A percentile compares a stretch with the other conserved stretches of the same genome.
These are phyloP conservation scores for Puccinellia tenuiflora DNA, from an alignment of 176 grass and related monocot genomes.

Conservation along the genomic window DNA sequence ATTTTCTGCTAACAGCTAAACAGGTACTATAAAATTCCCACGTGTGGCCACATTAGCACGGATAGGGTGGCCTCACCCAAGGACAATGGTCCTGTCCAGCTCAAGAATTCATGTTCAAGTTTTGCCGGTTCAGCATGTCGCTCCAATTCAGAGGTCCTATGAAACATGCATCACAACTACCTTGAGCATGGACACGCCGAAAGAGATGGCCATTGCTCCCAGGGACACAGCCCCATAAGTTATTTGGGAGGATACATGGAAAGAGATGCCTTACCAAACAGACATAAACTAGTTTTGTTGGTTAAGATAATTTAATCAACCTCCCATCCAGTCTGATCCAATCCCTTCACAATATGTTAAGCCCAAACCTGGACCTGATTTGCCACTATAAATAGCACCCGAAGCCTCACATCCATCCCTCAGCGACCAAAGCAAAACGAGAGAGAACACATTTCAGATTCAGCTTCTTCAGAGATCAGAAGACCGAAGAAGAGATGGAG, in stretches of 20 bases:
- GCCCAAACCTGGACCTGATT: background rate
- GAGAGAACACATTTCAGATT: background rate
- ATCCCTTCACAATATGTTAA: background rate
- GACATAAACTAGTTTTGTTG: background rate
- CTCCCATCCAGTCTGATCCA: background rate
- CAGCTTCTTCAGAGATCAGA: background rate
- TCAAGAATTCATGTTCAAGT: background rate
- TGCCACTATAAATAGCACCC: slow-evolving; percentile 21
- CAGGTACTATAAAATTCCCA: background rate
- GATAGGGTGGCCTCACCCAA: background rate
- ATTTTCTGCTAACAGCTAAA: too few species aligned
- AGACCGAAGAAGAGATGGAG: slow-evolving; percentile 52
- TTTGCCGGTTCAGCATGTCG: background rate
- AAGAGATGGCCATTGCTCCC: background rate
- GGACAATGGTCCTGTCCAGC: background rate
- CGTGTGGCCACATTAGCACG: background rate
- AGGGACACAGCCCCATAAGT: slow-evolving; percentile 27
- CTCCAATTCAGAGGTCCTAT: background rate
- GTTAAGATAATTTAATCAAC: background rate
- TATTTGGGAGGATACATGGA: slow-evolving; percentile 24
- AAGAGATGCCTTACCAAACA: slow-evolving; percentile 27
- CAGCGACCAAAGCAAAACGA: background rate
- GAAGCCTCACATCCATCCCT: background rate
- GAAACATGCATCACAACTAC: background rate
- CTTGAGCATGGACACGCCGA: slow-evolving; percentile 18